Conservation (phyloP, 768 basidiomycete genomes). For the Suillus hirtellus region DNA sequence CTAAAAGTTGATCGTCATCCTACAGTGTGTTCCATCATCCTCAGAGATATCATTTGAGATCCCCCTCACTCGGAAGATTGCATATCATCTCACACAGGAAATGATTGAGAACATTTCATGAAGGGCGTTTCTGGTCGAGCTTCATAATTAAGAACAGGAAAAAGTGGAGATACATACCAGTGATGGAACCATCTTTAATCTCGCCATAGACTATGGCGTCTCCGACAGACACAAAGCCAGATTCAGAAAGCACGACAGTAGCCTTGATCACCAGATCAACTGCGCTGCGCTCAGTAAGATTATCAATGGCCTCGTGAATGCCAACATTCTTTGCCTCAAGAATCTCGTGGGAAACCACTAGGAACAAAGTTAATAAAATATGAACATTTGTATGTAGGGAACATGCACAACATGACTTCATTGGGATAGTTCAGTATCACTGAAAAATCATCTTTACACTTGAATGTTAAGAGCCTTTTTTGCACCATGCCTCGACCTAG, state of each 20-base stretch:
- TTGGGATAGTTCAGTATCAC: too few relatives aligned
- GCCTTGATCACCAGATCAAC: conserved; percentile 86
- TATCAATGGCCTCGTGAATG: conserved; percentile 73
- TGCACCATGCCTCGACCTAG: too few relatives aligned
- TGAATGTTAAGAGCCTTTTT: too few relatives aligned
- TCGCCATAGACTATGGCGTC: conserved; percentile 81
- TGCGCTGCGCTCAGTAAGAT: conserved; percentile 81
- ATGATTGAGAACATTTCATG: too few relatives aligned
- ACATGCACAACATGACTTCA: too few relatives aligned
- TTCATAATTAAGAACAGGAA: conserved; percentile 16
- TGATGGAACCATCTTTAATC: conserved; percentile 76
- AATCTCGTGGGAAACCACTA: conserved; percentile 75
- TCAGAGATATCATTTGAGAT: too few relatives aligned
- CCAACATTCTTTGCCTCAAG: conserved; percentile 72
- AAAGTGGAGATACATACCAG: conserved; percentile 46
- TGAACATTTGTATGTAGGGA: neutral
- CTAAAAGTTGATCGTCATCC: too few relatives aligned
- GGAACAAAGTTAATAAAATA: neutral
- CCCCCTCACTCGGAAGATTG: too few relatives aligned
- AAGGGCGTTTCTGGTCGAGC: neutral
- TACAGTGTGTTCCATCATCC: too few relatives aligned
- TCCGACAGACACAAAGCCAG: conserved; percentile 79
- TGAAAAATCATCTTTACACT: too few relatives aligned
- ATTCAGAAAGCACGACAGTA: conserved; percentile 79
- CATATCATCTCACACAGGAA: too few relatives aligned